These are phyloP conservation scores for Phytophthora sp. DNA, from an alignment of 352 stramenopile genomes.

Conservation along the genomic window DNA sequence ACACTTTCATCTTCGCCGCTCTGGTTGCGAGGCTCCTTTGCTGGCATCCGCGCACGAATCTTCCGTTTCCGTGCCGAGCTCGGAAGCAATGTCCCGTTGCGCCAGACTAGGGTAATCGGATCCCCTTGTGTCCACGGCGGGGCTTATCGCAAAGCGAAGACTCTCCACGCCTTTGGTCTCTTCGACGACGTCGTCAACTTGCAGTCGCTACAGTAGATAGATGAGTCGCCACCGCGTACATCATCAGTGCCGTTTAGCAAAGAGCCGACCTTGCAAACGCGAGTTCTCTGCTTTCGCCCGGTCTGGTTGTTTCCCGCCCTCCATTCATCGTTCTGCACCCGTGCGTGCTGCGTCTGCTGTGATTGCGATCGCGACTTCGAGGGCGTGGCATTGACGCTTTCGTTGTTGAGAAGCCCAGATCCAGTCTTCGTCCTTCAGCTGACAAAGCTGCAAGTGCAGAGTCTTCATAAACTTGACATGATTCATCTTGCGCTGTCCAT, in stretches of 20 bases:
- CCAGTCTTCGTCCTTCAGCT: conserved; percentile 1
- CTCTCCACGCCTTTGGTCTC: neutral
- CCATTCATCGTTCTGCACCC: neutral
- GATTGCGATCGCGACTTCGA: neutral
- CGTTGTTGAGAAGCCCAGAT: too few relatives aligned
- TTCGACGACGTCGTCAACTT: neutral
- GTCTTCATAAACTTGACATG: conserved; percentile 13
- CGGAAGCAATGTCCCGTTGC: neutral
- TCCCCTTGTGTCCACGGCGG: neutral
- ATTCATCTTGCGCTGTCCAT: neutral
- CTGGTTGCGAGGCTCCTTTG: too few relatives aligned
- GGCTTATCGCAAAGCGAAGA: conserved; percentile 7
- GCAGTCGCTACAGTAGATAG: conserved; percentile 1
- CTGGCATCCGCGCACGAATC: neutral
- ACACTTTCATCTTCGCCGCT: too few relatives aligned
- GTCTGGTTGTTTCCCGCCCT: neutral
- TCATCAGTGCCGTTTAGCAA: neutral
- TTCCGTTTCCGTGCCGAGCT: neutral
- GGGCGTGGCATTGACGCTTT: neutral
- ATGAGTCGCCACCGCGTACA: neutral
- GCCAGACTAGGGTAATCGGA: neutral
- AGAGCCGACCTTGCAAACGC: conserved; percentile 15
- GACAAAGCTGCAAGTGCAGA: conserved; percentile 4
- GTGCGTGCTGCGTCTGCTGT: neutral
- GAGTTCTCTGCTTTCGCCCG: neutral